Evolutionary conservation across 768 basidiomycete species (phyloP), one percentile per base, ranked within the genome.

Genomic region (Daedalea quercina): DNA sequence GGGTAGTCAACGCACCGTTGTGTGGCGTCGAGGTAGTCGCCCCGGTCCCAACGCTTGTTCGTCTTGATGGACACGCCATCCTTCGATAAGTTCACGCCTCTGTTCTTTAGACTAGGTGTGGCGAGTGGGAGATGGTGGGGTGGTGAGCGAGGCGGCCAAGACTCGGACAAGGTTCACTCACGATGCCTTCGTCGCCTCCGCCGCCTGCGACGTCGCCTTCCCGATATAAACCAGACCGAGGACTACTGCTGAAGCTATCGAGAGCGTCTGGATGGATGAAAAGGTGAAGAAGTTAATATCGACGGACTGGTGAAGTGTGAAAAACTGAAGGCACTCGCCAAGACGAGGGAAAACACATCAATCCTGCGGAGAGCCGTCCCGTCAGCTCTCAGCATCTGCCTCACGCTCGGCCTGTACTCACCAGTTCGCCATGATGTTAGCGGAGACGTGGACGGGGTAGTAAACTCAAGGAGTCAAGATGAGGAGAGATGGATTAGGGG

Each of bases 21-120:
- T 15, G 85, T 87, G 7, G 85, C 84, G 60, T 87, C 85, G 2
- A 88, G 69, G 54, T 88, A 88, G 40, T 78, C 75, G 50, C 84
- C 79, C 37, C 82, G 72, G 54, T 80, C 79, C 56, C 84, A 76
- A 6, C 76, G 73, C 54, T 74, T 77, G 20, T 73, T 64, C 1
- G 85, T 88, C 67, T 85, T 86, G 41, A 89, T 71, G 0, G 83
- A 77, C 12, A 88, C 72, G 3, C 87, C 87, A 3, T 70, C 69
- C n/a, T 72, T 65, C 0, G 84, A 81, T 44, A 88, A 66, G 26
- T 79, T 67, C 46, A 81, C 68, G 8, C 86, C 86, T 55, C 71
- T 74, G 9, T 69, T 68, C 64, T 82, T 80, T 45, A 88, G 68
- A 44, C 83, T 85, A n/a, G 31, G 40, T n/a, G n/a, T n/a, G n/a